Base-by-base conservation (phyloP, 73 alveolate species). In the Paramecium octaurelia region DNA sequence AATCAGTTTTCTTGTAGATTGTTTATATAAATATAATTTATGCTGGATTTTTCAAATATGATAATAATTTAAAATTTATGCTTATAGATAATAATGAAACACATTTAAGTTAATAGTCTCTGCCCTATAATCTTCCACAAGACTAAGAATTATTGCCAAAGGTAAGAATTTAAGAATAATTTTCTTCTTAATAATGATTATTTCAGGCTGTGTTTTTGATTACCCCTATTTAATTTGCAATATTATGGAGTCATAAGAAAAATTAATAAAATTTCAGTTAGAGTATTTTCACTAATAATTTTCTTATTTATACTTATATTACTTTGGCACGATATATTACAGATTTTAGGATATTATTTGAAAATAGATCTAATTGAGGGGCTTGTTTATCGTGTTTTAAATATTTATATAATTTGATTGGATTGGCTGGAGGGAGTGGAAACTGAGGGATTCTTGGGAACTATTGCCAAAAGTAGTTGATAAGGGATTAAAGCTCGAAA, bases 321-420 rank as follows among this genome's bases (percentile, higher is more conserved):
- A 36, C 9, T 6, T 36, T 36, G 2, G 0, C 0, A 36, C 2
- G 6, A 7, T 36, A 6, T 36, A 36, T 2, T 2, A 36, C 2
- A 36, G 43, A 36, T 7, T 36, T 36, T 36, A 36, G 2, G 91
- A 42, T 70, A 69, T 88, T 14, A 35, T 21, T 24, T 70, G 31
- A 21, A 60, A 59, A 9, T 57, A 64, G 42, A 88, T 71, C 18
- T 44, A 71, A 11, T 58, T 84, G 6, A 44, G 71, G 8, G 94
- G 86, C 21, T 10, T 36, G 24, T 71, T 71, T 36, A 89, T 89
- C 1, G 94, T 89, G 29, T 89, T 89, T 73, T 40, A 89, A 9
- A 92, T 89, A 3, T 50, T n/a, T 89, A 24, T 9, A 42, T 0
- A 71, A 89, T 73, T 89, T 89, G 35, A n/a, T 89, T 12, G 42